These are phyloP conservation scores for Corymbia calophylla DNA, from an alignment of 441 rosid genomes.

Conservation along the genomic window DNA sequence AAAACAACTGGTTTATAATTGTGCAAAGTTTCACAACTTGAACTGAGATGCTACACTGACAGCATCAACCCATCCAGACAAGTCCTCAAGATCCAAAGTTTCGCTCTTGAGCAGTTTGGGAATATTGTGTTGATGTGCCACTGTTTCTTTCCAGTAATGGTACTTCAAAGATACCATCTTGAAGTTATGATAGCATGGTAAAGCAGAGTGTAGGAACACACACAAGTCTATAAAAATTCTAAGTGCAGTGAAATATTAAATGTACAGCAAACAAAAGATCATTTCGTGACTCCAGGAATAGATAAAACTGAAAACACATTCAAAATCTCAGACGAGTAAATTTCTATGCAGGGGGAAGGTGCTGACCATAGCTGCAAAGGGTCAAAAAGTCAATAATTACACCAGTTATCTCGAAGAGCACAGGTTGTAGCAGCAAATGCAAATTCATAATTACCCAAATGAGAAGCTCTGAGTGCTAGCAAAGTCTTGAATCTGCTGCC, in stretches of 20 bases:
- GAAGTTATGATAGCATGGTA: neutral
- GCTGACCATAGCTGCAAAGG: neutral
- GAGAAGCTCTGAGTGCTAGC: conserved; percentile 98
- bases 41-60: neutral
- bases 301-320: neutral
- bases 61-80: neutral
- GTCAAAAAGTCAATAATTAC: neutral
- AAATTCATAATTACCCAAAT: conserved; percentile 31
- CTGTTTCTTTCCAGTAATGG: neutral
- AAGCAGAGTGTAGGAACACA: neutral
- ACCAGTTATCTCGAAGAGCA: neutral
- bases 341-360: neutral
- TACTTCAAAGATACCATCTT: neutral
- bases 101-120: neutral
- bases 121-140: neutral
- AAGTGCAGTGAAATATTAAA: neutral
- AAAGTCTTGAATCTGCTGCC: conserved; percentile 90
- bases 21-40: neutral
- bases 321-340: neutral
- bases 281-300: neutral
- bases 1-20: neutral
- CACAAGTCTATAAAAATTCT: neutral
- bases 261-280: neutral
- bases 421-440: neutral
- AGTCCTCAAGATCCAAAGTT: neutral